These are phyloP conservation scores for Sisymbrium irio DNA, from an alignment of 345 rosid genomes.

Conservation along the genomic window DNA sequence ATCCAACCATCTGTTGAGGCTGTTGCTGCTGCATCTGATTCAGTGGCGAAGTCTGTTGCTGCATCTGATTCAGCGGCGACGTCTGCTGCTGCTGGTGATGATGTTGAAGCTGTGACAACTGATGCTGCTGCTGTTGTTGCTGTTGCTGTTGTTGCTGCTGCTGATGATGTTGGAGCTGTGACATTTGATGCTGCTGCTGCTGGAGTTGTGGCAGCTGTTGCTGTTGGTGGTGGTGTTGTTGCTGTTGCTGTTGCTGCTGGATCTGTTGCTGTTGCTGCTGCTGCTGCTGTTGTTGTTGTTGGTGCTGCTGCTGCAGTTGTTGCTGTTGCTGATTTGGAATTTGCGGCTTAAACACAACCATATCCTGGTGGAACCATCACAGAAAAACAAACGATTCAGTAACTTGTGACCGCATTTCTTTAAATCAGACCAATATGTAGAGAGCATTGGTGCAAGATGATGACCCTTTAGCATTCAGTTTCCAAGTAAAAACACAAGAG, in stretches of 20 bases:
- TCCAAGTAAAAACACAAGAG: not conserved
- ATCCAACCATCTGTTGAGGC: slow-evolving; percentile 73
- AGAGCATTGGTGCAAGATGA: not conserved
- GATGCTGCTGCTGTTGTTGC: slow-evolving; percentile 32
- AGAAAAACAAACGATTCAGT: slow-evolving; percentile 7
- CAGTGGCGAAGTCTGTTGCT: slow-evolving; percentile 36
- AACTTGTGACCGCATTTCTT: not conserved
- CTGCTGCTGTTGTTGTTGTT: slow-evolving; percentile 32
- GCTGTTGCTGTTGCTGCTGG: slow-evolving; percentile 41
- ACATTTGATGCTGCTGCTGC: slow-evolving; percentile 42
- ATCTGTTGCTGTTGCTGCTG: slow-evolving; percentile 36
- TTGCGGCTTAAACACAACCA: slow-evolving; percentile 96
- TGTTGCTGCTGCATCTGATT: slow-evolving; percentile 46
- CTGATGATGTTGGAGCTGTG: slow-evolving; percentile 42
- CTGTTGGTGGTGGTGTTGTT: slow-evolving; percentile 40
- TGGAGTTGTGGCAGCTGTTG: slow-evolving; percentile 43
- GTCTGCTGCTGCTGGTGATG: slow-evolving; percentile 41
- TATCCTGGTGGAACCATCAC: slow-evolving; percentile 54
- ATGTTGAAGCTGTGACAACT: slow-evolving; percentile 41
- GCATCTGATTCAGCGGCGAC: slow-evolving; percentile 27
- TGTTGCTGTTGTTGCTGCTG: slow-evolving; percentile 42
- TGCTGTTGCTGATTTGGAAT: slow-evolving; percentile 65
- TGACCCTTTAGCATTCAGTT: not conserved
- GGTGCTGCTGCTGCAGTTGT: slow-evolving; percentile 35
- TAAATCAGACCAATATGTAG: not conserved